Evolutionary conservation across 2,329 filamentous ascomycete genomes (phyloP).

Genomic region (Trichoderma hamatum): DNA sequence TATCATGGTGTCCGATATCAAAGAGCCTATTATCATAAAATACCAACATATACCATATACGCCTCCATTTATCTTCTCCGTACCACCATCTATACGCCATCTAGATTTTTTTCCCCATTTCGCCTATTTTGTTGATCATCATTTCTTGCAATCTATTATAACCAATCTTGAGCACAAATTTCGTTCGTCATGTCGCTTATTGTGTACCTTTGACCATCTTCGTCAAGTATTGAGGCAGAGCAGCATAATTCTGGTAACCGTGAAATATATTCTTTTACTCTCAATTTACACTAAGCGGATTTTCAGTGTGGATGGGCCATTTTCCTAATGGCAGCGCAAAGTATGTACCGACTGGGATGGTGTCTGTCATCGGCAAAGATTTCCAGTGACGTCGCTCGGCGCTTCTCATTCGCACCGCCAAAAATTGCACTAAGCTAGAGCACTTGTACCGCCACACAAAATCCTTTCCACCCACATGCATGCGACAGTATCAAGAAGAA

Average conservation of each 20-base stretch:
- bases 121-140: neutral
- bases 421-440: neutral
- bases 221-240: neutral
- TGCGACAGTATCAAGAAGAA: conserved; percentile 3
- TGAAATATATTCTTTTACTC: neutral
- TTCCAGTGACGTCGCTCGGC: conserved; percentile 12
- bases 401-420: conserved; percentile 3
- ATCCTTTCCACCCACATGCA: conserved; percentile 17
- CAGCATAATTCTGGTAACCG: neutral
- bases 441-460: conserved; percentile 18
- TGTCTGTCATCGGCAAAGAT: neutral
- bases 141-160: neutral
- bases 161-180: neutral
- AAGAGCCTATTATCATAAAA: neutral
- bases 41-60: neutral
- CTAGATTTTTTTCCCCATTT: neutral
- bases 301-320: neutral
- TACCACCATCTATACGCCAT: neutral
- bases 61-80: neutral
- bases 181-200: neutral
- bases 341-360: neutral
- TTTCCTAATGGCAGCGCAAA: neutral
- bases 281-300: neutral
- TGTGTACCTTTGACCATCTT: neutral
- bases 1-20: neutral